These are phyloP conservation scores for Triticum monococcum DNA, from an alignment of 176 grass and related monocot genomes.

Conservation along the genomic window DNA sequence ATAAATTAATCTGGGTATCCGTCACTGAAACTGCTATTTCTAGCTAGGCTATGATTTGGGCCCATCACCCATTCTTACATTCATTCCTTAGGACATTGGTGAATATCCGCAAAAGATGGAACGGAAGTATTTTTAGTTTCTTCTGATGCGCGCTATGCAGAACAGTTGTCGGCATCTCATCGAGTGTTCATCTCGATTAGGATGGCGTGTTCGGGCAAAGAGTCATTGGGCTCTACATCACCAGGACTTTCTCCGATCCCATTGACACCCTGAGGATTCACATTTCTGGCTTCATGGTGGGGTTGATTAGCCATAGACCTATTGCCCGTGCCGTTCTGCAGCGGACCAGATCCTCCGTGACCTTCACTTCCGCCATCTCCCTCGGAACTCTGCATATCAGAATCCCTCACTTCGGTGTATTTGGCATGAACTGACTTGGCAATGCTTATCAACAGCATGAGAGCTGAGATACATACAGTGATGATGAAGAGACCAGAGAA, in stretches of 20 bases:
- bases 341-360: neutral
- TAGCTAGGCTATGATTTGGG: neutral
- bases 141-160: neutral
- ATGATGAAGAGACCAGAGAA: conserved; percentile 63
- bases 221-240: neutral
- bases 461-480: conserved; percentile 22
- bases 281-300: neutral
- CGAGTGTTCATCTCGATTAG: neutral
- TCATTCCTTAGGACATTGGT: neutral
- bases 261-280: neutral
- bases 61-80: too few relatives aligned
- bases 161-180: neutral
- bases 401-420: conserved; percentile 4
- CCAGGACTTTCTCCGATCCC: neutral
- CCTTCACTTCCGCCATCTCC: neutral
- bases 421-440: neutral
- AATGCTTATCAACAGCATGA: conserved; percentile 29
- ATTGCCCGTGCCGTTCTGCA: neutral
- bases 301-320: neutral
- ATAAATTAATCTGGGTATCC: neutral
- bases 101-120: neutral
- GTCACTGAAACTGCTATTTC: neutral
- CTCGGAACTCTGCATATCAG: neutral
- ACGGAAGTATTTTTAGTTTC: neutral
- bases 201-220: neutral